A percentile compares a stretch with the other conserved stretches of the same genome.
Conservation (phyloP, 768 basidiomycete genomes). For the Fistulinella prunicolor region DNA sequence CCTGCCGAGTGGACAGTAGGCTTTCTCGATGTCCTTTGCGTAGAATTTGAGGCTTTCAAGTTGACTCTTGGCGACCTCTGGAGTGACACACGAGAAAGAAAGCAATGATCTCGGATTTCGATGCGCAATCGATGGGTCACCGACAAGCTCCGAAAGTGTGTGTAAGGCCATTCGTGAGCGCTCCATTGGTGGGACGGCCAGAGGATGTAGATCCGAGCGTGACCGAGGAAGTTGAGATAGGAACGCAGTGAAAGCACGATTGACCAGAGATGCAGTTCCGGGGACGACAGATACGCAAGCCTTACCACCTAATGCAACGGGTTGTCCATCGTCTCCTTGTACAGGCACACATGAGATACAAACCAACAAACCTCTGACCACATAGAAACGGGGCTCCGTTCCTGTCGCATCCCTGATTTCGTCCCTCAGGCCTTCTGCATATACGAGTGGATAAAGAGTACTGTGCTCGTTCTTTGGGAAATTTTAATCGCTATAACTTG, state of each 20-base stretch:
- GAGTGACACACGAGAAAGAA: slow-evolving; percentile 63
- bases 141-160: slow-evolving; percentile 50
- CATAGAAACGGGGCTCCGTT: slow-evolving; percentile 50
- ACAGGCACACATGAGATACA: slow-evolving; percentile 1
- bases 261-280: slow-evolving; percentile 57
- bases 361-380: slow-evolving; percentile 64
- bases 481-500: slow-evolving; percentile 1
- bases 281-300: slow-evolving; percentile 55
- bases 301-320: slow-evolving; percentile 43
- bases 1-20: slow-evolving; percentile 55
- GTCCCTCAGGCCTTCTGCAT: slow-evolving; percentile 53
- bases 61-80: slow-evolving; percentile 52
- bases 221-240: slow-evolving; percentile 50
- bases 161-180: slow-evolving; percentile 56
- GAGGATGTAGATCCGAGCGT: slow-evolving; percentile 46
- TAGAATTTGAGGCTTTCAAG: slow-evolving; percentile 47
- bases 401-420: slow-evolving; percentile 46
- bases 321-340: not conserved
- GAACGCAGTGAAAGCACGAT: slow-evolving; percentile 63
- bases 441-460: slow-evolving; percentile 48
- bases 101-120: slow-evolving; percentile 59
- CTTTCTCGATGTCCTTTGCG: slow-evolving; percentile 39
- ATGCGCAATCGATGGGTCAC: slow-evolving; percentile 42
- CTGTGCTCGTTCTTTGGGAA: slow-evolving; percentile 55
- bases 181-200: slow-evolving; percentile 36